Evolutionary conservation across 139 green algal species (phyloP).

Genomic region (Edaphochlamys debaryana): DNA sequence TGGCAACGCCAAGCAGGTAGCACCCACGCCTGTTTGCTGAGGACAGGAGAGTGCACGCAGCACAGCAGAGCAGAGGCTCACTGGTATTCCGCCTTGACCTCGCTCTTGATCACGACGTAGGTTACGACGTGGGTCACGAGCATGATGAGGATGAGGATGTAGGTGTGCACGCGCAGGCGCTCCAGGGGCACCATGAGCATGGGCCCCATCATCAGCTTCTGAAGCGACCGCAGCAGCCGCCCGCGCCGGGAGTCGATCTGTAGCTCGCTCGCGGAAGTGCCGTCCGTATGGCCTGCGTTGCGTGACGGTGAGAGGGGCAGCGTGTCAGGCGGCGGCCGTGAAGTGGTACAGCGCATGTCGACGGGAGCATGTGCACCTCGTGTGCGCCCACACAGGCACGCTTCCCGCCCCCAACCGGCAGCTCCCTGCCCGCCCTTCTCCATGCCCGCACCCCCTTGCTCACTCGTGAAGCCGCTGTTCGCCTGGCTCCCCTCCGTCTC

Average conservation of each 20-base stretch:
- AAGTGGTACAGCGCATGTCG: too few species aligned
- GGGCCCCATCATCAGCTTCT: constrained; percentile 31
- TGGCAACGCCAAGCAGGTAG: too few species aligned
- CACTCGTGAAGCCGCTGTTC: constrained; percentile 18
- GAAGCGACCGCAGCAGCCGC: constrained; percentile 12
- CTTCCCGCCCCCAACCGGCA: too few species aligned
- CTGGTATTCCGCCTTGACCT: not conserved
- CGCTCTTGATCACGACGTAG: not conserved
- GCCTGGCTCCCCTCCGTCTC: constrained; percentile 20
- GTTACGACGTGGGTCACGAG: constrained; percentile 20
- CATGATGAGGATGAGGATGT: constrained; percentile 12
- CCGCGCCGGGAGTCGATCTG: constrained; percentile 8
- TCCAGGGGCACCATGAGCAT: constrained; percentile 30
- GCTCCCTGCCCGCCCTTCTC: too few species aligned
- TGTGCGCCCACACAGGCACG: not conserved
- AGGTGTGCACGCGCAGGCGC: constrained; percentile 19
- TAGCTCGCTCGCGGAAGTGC: not conserved
- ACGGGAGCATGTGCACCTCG: too few species aligned
- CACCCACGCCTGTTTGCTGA: too few species aligned
- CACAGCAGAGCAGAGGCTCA: not conserved
- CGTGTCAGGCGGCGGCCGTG: too few species aligned
- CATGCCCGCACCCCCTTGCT: not conserved
- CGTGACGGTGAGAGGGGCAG: not conserved
- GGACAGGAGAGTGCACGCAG: too few species aligned
- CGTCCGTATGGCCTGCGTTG: not conserved